Base-by-base conservation (phyloP, 495 filamentous ascomycete genomes). In the Sphaerosporella brunnea region DNA sequence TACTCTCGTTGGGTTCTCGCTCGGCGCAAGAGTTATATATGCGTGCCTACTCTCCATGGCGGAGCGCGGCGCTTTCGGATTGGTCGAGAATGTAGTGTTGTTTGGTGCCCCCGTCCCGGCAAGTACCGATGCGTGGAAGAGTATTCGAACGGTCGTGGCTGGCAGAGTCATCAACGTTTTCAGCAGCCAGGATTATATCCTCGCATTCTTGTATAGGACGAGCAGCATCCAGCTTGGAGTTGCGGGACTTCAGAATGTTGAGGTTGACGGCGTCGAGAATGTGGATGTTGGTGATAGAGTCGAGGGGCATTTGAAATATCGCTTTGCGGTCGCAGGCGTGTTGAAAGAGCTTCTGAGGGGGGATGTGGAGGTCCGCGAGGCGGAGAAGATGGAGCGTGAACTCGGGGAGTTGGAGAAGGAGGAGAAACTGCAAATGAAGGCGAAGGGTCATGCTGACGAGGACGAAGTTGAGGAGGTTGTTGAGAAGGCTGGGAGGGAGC, bases 1-100 rank as follows among this genome's bases (percentile, higher is more conserved):
- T 2, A 90, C 79, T 16, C 65, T 97, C 4, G 69, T 95, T 42
- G 90, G 90, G 0, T 96, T 87, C 63, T 84, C 83, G 16, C 65
- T 96, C n/a, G 90, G 88, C 1, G 87, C 87, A 8, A 76, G 88
- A 16, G 74, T 87, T 23, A 86, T 95, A 36, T 95, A 82, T 54
- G 72, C 74, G 16, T 95, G 86, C 55, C 68, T 96, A 1, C 75
- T 77, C 63, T 70, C 55, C 13, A 69, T 97, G 23, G 80, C 82
- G 0, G 77, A 83, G 58, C 69, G 83, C 45, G 69, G 73, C 49
- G 84, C 79, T 0, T 93, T 93, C 62, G 90, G 90, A 0, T 56
- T 96, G 2, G 69, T 97, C 10, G 90, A 96, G 53, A 80, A 78
- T 23, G 88, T 74, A 2, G 74, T 93, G 15, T 50, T 97, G 24